Conservation (phyloP, 1,284 basidiomycete species). For the Cerioporus squamosus region DNA sequence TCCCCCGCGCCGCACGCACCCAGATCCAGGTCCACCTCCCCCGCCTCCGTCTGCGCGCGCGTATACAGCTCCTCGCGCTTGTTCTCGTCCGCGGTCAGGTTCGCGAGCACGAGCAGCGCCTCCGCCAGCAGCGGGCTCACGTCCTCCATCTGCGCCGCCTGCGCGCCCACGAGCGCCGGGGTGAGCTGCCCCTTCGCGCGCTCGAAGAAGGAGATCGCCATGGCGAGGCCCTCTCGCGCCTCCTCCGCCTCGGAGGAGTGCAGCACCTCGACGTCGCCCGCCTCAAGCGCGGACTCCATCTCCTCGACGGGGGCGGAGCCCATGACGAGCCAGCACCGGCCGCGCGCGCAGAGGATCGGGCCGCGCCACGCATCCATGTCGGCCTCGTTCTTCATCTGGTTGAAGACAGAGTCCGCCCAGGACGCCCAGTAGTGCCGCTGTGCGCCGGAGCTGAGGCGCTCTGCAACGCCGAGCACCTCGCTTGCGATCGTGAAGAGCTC, state of each 20-base stretch:
- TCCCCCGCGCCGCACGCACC: neutral
- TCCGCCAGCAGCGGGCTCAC: conserved; percentile 46
- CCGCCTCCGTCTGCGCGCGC: conserved; percentile 51
- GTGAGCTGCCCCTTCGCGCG: conserved; percentile 44
- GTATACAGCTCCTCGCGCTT: conserved; percentile 54
- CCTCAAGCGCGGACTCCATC: conserved; percentile 52
- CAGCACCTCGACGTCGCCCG: conserved; percentile 42
- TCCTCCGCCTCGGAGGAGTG: conserved; percentile 52
- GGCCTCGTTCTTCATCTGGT: conserved; percentile 64
- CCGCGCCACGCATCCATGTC: conserved; percentile 51
- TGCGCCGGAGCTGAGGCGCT: conserved; percentile 48
- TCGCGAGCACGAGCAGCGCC: conserved; percentile 59
- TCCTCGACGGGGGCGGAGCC: conserved; percentile 57
- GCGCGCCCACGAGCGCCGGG: conserved; percentile 6
- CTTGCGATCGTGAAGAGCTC: conserved; percentile 64
- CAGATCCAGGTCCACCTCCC: conserved; percentile 37
- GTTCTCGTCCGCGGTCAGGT: conserved; percentile 52
- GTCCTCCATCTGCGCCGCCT: conserved; percentile 12
- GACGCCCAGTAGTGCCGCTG: conserved; percentile 59
- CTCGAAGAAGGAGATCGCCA: conserved; percentile 56
- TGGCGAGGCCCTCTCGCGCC: conserved; percentile 50
- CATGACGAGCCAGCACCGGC: conserved; percentile 57
- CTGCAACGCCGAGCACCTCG: conserved; percentile 62
- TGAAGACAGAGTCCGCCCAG: conserved; percentile 63
- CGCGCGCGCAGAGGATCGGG: conserved; percentile 49